Base-by-base conservation (phyloP, 768 basidiomycete species). In the Favolaschia claudopus region DNA sequence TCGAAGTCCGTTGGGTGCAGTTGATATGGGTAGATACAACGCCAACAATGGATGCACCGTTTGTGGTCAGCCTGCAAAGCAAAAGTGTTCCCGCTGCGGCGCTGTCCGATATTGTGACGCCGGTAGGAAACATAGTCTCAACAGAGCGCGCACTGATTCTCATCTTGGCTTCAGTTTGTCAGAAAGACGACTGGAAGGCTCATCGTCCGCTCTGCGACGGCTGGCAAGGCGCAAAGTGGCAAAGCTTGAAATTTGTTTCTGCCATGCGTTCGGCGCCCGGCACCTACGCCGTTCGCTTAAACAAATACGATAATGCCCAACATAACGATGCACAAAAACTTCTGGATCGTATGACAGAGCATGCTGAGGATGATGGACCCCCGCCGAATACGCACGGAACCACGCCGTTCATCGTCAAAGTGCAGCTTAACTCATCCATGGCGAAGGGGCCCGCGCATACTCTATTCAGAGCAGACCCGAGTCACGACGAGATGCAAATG, bases 161-260 rank as follows among this genome's bases (percentile, higher is more conserved):
- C 19, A 52, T 33, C 13, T 24, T 20, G 19, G 14, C 5, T 15
- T 6, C 19, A 60, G 63, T 39, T 14, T 64, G 63, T 44, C 63
- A 64, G 31, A 64, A 64, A 33, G 58, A 64, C 9, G 58, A 64
- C 40, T 64, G 63, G 63, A 64, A 60, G 44, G 46, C 19, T 28
- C 63, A 64, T 19, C 53, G 55, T 8, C 31, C 53, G 29, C 37
- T 64, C 3, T 64, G 62, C 58, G 55, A 39, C 20, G 27, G 24
- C 12, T 56, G 34, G 53, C 43, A 64, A 29, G 48, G 42, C 39
- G 63, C 50, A 14, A 56, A 32, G 42, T 64, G 63, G 58, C 53
- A 60, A 27, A 5, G 38, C 28, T 19, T 57, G 27, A 56, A 54
- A 5, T 64, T 64, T 27, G 27, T 48, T 8, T 37, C 38, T 5